phyloP scores from a whole-genome alignment of 306 rosid species.

The Malus orientalis region DNA sequence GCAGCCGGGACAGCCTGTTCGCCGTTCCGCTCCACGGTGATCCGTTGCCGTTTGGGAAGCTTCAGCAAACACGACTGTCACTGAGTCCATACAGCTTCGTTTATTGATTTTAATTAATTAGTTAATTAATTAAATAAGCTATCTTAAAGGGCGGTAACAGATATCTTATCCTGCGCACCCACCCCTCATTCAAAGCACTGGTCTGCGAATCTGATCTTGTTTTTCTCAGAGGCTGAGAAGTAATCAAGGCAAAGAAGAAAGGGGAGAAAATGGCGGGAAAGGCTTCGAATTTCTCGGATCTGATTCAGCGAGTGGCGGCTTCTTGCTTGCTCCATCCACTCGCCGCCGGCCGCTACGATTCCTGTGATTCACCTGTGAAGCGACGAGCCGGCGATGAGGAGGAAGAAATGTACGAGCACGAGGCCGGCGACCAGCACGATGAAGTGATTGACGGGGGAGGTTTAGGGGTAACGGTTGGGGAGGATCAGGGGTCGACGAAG shows the following conservation, averaged over 20 bases:
- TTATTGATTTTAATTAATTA: background rate
- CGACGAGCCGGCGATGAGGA: slow-evolving; percentile 22
- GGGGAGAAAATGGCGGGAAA: slow-evolving; percentile 60
- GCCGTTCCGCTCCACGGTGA: slow-evolving; percentile 12
- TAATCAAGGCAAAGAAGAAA: slow-evolving; percentile 16
- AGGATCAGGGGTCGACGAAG: slow-evolving; percentile 21
- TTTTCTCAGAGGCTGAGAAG: slow-evolving; percentile 17
- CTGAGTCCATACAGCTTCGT: background rate
- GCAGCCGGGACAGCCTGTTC: background rate
- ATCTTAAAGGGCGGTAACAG: background rate
- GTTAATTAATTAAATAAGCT: background rate
- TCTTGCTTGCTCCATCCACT: slow-evolving; percentile 93
- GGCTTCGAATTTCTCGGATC: slow-evolving; percentile 83
- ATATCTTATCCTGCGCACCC: slow-evolving; percentile 19
- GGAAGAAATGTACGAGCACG: slow-evolving; percentile 19
- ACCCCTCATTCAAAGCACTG: background rate
- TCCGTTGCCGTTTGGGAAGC: background rate
- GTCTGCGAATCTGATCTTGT: slow-evolving; percentile 11
- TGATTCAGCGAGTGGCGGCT: slow-evolving; percentile 85
- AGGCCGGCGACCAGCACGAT: slow-evolving; percentile 22
- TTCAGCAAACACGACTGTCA: background rate
- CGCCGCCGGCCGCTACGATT: slow-evolving; percentile 26
- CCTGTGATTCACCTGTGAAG: slow-evolving; percentile 3
- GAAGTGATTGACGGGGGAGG: slow-evolving; percentile 2
- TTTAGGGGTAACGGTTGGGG: slow-evolving; percentile 19